A percentile compares a stretch with the other conserved stretches of the same genome.
phyloP scores from a whole-genome alignment of 257 asterid species.

The Ophiorrhiza pumila region DNA sequence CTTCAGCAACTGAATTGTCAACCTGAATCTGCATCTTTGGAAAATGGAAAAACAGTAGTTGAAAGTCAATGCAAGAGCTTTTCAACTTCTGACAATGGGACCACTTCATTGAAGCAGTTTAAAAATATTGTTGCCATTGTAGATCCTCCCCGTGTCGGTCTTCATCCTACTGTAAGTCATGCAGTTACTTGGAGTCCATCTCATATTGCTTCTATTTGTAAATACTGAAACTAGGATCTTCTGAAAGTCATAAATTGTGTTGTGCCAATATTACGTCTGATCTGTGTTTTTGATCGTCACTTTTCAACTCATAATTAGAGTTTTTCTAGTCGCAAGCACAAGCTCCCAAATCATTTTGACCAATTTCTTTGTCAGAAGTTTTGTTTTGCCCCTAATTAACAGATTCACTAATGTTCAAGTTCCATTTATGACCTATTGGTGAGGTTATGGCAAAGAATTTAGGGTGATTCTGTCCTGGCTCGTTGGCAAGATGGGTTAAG shows the following conservation, averaged over 20 bases:
- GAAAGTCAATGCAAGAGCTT: constrained; percentile 33
- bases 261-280: not conserved
- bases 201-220: not conserved
- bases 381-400: not conserved
- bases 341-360: not conserved
- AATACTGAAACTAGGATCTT: not conserved
- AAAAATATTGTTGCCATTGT: constrained; percentile 89
- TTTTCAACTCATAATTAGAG: not conserved
- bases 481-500: not conserved
- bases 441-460: not conserved
- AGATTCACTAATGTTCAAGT: not conserved
- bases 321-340: not conserved
- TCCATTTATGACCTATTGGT: not conserved
- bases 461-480: not conserved
- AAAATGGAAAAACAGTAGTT: constrained; percentile 26
- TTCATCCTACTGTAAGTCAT: constrained; percentile 94
- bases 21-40: constrained; percentile 21
- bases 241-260: not conserved
- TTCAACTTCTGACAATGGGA: constrained; percentile 29
- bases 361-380: not conserved
- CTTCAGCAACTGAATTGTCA: constrained; percentile 22
- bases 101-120: constrained; percentile 38
- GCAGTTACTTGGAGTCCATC: not conserved
- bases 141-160: constrained; percentile 99
- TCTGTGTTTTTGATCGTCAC: not conserved